Evolutionary conservation across 371 early-diverging fungal genomes (phyloP), one percentile per base, ranked within the genome.

Genomic region (Mortierella sp.): DNA sequence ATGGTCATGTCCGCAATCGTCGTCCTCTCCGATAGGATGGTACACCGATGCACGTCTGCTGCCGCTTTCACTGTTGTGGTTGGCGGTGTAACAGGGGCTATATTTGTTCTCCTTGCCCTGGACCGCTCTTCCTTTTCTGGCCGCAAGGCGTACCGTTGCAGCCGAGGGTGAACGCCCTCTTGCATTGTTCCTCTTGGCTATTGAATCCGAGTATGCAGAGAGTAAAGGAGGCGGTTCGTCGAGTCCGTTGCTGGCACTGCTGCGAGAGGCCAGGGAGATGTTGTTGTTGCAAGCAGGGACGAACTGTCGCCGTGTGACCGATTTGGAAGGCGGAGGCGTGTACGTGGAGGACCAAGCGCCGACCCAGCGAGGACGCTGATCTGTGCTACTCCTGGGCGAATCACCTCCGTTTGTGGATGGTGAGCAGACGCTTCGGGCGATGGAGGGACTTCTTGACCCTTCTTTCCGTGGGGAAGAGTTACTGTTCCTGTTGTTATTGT

Each of bases 311-410:
- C 31, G 76, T 2, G 31, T 5, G 51, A 24, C 37, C 8, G 67
- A 37, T 40, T 67, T 67, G 67, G 40, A 37, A 2, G 67, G 67
- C 24, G 40, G 40, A 24, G 67, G 67, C 10, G 67, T 67, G 43
- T 67, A 67, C 5, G 67, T 67, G 5, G 77, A 77, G 34, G 77
- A 77, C 77, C 77, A 77, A 48, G 77, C 40, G 1, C 77, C 71
- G 3, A 77, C 77, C 77, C 77, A 77, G 3, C 71, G 71, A 5
- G 77, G 77, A 16, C 77, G 57, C 46, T 77, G 71, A 4, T 77
- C 59, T 31, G 48, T 48, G 34, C 71, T 54, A 9, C 71, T 71
- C 71, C 71, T 71, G 50, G 59, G 13, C 14, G 70, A 26, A 8
- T 69, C 76, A 43, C 55, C 57, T 54, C 69, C 51, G 43, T 51